These are phyloP conservation scores for Radiomyces spectabilis DNA, from an alignment of 192 early-diverging fungal species.

Conservation along the genomic window DNA sequence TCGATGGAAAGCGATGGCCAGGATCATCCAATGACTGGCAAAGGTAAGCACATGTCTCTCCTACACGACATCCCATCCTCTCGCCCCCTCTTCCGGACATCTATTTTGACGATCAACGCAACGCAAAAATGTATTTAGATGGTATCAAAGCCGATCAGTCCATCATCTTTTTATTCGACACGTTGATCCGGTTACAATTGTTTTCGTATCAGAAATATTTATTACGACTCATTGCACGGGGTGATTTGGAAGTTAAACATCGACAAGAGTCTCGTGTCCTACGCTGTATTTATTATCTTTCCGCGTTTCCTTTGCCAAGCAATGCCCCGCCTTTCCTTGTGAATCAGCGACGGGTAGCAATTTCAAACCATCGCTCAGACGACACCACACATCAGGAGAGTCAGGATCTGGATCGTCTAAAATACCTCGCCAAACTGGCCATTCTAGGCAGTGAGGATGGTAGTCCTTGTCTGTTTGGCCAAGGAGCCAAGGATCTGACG, in stretches of 20 bases:
- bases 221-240: constrained; percentile 48
- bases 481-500: constrained; percentile 29
- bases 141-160: constrained; percentile 2
- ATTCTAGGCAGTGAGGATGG: constrained; percentile 11
- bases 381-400: constrained; percentile 7
- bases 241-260: constrained; percentile 33
- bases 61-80: too few relatives aligned
- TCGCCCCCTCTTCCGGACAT: too few relatives aligned
- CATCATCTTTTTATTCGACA: constrained; percentile 38
- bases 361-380: constrained; percentile 10
- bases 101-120: too few relatives aligned
- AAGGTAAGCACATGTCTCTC: not conserved
- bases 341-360: constrained; percentile 39
- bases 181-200: constrained; percentile 42
- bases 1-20: too few relatives aligned
- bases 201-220: constrained; percentile 54
- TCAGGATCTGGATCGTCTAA: constrained; percentile 2
- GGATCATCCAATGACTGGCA: too few relatives aligned
- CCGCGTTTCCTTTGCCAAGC: constrained; percentile 34
- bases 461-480: constrained; percentile 7
- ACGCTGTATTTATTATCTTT: constrained; percentile 37
- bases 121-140: too few relatives aligned
- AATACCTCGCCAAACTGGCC: constrained; percentile 2
- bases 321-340: constrained; percentile 27
- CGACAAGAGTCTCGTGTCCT: constrained; percentile 24